Base-by-base conservation (phyloP, 192 early-diverging fungal genomes). In the Coemansia sp. region DNA sequence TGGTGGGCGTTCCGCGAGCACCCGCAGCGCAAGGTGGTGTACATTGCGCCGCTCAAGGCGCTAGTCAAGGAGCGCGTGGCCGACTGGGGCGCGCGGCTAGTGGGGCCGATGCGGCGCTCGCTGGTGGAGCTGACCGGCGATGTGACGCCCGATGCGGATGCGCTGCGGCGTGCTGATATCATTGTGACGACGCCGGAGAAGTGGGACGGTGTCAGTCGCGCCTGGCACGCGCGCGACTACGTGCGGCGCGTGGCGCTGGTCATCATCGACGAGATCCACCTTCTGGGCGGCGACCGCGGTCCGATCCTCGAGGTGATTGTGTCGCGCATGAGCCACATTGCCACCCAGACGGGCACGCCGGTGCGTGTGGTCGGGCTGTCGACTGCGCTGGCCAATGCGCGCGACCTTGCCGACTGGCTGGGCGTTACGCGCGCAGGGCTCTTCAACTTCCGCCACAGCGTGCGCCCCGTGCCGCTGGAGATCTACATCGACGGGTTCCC, bases 131-230 rank as follows among this genome's bases (percentile, higher is more conserved):
- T 98, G 71, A 98, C 96, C 15, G 96, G 96, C 54, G 97, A 98
- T 68, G 89, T 94, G 2, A 94, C 94, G 17, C 95, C 96, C 9
- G 96, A 99, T 50, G 74, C 95, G 38, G 83, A 87, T 34, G 87
- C 93, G 0, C 88, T 98, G 22, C 84, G 92, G 62, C 76, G 70
- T 23, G 93, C 94, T 10, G 97, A 99, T 72, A 95, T 99, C 33
- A 97, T 98, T 62, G 91, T 99, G 57, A 97, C 95, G 0, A 99
- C 97, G 11, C 96, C 97, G 0, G 95, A 97, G 67, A 97, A 98
- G 65, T 99, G 95, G 95, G 95, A 99, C 81, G 95, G 95, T 58
- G 91, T 99, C 63, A 92, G 88, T 73, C 89, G 97, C 55, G 89
- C 85, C 41, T 98, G 95, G 89, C 86, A 94, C 56, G 88, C 84